Evolutionary conservation across 2,329 filamentous ascomycete genomes (phyloP).

Genomic region (Aspergillus fumigatiaffinis): DNA sequence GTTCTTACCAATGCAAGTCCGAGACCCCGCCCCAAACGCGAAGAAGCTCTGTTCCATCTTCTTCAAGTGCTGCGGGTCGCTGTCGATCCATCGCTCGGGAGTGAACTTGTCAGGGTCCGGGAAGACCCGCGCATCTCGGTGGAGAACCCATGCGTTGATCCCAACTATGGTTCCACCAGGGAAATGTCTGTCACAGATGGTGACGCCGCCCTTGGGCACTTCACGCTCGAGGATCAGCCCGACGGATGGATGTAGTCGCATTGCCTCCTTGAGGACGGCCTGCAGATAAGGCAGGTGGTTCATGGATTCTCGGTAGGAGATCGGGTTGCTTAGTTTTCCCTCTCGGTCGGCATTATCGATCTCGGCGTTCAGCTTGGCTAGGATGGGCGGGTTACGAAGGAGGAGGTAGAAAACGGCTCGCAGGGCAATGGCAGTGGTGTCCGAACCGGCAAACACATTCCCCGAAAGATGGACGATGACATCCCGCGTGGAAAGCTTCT

Average conservation of each 20-base stretch:
- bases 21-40: slow-evolving; percentile 27
- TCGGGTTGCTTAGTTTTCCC: slow-evolving; percentile 17
- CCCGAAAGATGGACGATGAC: slow-evolving; percentile 25
- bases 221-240: slow-evolving; percentile 33
- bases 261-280: slow-evolving; percentile 35
- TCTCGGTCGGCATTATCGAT: slow-evolving; percentile 28
- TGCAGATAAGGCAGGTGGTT: slow-evolving; percentile 31
- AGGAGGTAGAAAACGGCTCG: slow-evolving; percentile 40
- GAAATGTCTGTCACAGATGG: slow-evolving; percentile 29
- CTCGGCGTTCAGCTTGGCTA: slow-evolving; percentile 37
- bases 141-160: slow-evolving; percentile 44
- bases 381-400: slow-evolving; percentile 23
- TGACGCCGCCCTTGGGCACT: slow-evolving; percentile 27
- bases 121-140: slow-evolving; percentile 40
- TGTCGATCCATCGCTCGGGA: slow-evolving; percentile 46
- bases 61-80: slow-evolving; percentile 18
- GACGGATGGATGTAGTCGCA: slow-evolving; percentile 35
- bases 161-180: slow-evolving; percentile 41
- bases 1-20: slow-evolving; percentile 31
- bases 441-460: slow-evolving; percentile 22
- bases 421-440: slow-evolving; percentile 38
- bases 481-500: slow-evolving; percentile 26
- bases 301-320: slow-evolving; percentile 23
- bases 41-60: slow-evolving; percentile 30
- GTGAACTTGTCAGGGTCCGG: slow-evolving; percentile 38